Conservation (phyloP, 1,284 basidiomycete genomes). For the Sporisorium sorghi region DNA sequence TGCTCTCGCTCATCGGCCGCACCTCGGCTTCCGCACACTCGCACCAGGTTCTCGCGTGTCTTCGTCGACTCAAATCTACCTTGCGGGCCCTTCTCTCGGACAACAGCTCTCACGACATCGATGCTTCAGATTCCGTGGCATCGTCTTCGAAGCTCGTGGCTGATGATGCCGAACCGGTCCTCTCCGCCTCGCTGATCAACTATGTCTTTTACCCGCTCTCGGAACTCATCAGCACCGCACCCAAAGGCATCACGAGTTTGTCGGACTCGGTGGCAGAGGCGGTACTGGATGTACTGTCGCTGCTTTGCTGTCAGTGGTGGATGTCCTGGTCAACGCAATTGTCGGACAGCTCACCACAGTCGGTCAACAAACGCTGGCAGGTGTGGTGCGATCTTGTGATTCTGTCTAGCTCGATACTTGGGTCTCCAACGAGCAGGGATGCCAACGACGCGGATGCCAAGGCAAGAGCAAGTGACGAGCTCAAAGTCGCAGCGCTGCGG, state of each 20-base stretch:
- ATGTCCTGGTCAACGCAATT: constrained; percentile 25
- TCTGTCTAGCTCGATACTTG: constrained; percentile 46
- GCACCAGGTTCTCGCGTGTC: constrained; percentile 16
- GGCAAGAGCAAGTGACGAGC: constrained; percentile 32
- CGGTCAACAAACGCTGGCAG: constrained; percentile 33
- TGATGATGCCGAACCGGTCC: background rate
- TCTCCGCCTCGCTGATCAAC: constrained; percentile 54
- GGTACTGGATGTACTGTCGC: constrained; percentile 37
- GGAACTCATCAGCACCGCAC: constrained; percentile 52
- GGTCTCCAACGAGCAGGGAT: constrained; percentile 7
- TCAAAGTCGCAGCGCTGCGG: constrained; percentile 27
- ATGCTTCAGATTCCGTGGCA: background rate
- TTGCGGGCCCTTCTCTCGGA: constrained; percentile 8
- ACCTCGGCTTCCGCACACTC: background rate
- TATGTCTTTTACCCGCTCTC: constrained; percentile 66
- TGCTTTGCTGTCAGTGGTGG: constrained; percentile 63
- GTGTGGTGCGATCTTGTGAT: constrained; percentile 65
- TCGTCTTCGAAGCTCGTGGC: constrained; percentile 11
- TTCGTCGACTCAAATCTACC: constrained; percentile 22
- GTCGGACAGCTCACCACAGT: background rate
- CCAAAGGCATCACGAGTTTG: constrained; percentile 39
- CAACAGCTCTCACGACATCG: background rate
- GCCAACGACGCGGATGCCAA: background rate
- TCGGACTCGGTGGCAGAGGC: constrained; percentile 46
- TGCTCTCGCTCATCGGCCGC: constrained; percentile 37